These are phyloP conservation scores for Pseudoturritis turrita DNA, from an alignment of 345 rosid genomes.

Conservation along the genomic window DNA sequence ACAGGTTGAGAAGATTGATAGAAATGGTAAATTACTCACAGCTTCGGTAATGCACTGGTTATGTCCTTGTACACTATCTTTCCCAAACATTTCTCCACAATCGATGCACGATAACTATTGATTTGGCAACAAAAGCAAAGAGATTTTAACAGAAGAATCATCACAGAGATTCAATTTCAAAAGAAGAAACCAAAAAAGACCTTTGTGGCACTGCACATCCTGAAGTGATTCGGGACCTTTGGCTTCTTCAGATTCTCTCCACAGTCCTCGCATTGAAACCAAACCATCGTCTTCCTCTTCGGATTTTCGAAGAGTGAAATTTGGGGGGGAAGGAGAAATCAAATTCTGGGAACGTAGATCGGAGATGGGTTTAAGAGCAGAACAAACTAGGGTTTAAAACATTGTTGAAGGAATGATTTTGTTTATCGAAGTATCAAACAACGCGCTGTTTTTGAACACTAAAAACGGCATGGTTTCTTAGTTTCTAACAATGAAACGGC, in stretches of 20 bases:
- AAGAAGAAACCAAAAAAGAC: constrained; percentile 24
- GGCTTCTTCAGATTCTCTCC: constrained; percentile 95
- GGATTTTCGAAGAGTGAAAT: background rate
- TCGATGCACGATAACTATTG: constrained; percentile 84
- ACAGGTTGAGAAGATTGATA: background rate
- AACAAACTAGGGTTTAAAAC: constrained; percentile 7
- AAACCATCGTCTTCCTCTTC: constrained; percentile 56
- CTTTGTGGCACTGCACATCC: constrained; percentile 77
- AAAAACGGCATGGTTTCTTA: background rate
- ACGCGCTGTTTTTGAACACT: constrained; percentile 1
- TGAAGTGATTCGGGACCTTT: constrained; percentile 73
- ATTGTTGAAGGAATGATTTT: background rate
- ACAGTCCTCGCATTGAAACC: constrained; percentile 99
- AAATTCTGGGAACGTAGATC: background rate
- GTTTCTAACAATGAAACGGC: background rate
- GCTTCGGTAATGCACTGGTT: constrained; percentile 88
- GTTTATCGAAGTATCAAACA: background rate
- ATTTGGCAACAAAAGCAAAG: background rate
- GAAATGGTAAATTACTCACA: constrained; percentile 37
- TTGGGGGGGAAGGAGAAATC: background rate
- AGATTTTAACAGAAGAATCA: background rate
- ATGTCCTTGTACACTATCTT: constrained; percentile 73
- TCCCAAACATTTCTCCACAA: constrained; percentile 78
- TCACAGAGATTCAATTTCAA: background rate
- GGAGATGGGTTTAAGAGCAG: background rate